A percentile compares a stretch with the other conserved stretches of the same genome.
Conservation (phyloP, 441 rosid species). For the Adansonia rubrostipa region DNA sequence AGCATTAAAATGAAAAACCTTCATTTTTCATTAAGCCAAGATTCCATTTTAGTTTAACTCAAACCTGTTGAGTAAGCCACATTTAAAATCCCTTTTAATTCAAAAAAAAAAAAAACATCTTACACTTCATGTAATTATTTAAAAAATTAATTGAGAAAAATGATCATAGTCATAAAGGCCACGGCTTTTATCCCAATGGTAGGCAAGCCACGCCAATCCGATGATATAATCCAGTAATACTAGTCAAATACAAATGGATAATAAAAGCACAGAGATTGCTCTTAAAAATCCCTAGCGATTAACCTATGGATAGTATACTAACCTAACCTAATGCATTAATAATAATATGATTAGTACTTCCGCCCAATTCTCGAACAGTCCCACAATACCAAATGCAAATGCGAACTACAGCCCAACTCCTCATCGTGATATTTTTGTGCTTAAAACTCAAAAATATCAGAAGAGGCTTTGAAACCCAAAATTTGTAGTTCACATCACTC, state of each 20-base stretch:
- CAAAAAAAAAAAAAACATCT: not conserved
- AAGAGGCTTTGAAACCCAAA: conserved; percentile 7
- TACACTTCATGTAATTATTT: not conserved
- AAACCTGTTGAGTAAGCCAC: not conserved
- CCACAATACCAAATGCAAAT: not conserved
- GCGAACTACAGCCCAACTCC: conserved; percentile 7
- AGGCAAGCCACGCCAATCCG: too few relatives aligned
- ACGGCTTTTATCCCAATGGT: too few relatives aligned
- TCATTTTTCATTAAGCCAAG: not conserved
- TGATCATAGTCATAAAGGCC: not conserved
- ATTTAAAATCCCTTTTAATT: not conserved
- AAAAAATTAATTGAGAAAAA: too few relatives aligned
- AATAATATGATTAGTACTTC: not conserved
- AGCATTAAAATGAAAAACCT: too few relatives aligned
- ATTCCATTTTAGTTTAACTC: too few relatives aligned
- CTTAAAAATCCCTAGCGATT: not conserved
- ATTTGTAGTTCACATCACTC: not conserved
- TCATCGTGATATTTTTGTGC: not conserved
- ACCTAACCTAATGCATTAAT: not conserved
- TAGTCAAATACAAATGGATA: not conserved
- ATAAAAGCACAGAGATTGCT: not conserved
- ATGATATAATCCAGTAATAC: not conserved
- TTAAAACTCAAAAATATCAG: not conserved
- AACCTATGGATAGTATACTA: not conserved
- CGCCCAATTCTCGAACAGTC: not conserved